Evolutionary conservation across 163 green algal genomes (phyloP), one percentile per base, ranked within the genome.

Genomic region (Chloromonas sp.): DNA sequence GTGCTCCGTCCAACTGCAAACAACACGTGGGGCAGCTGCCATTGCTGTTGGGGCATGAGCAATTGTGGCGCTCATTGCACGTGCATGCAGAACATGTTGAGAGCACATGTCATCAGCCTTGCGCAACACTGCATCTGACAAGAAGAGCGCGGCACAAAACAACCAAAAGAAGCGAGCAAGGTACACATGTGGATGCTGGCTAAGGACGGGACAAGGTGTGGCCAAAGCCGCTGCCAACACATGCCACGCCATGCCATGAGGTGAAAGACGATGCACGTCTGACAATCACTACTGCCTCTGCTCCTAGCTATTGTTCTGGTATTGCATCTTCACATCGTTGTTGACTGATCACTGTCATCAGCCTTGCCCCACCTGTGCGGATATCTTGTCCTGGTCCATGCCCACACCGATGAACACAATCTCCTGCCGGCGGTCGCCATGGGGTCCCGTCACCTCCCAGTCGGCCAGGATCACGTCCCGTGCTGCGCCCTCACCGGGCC

Each of bases 341-440:
- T 58, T 82, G 78, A 1, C 70, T 14, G 1, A 61, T 58, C 8
- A 62, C 1, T 62, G 1, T 71, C 83, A 60, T 60, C 3, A 3
- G 3, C 60, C 1, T 61, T 14, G 36, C 70, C 79, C n/a, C 57
- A 84, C 81, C 81, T 84, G 81, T 62, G 61, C 84, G 15, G 36
- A 74, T 71, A 90, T 90, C 84, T 89, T 86, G 81, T 70, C 83
- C 88, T 94, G 85, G 61, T 94, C 85, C 91, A 96, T 95, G 83
- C 83, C 85, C 14, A 90, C 88, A 0, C 93, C 93, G 82, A 96
- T 96, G 88, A 96, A 95, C 58, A 96, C 92, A 77, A 96, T 93
- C 89, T 96, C 93, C 87, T 95, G 92, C 15, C 95, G 91, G 60
- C 96, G 86, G 91, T 98, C 96, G 0, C 96, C 96, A 71, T 88